phyloP scores from a whole-genome alignment of 83 land plant genomes.

The Diphasiastrum complanatum region DNA sequence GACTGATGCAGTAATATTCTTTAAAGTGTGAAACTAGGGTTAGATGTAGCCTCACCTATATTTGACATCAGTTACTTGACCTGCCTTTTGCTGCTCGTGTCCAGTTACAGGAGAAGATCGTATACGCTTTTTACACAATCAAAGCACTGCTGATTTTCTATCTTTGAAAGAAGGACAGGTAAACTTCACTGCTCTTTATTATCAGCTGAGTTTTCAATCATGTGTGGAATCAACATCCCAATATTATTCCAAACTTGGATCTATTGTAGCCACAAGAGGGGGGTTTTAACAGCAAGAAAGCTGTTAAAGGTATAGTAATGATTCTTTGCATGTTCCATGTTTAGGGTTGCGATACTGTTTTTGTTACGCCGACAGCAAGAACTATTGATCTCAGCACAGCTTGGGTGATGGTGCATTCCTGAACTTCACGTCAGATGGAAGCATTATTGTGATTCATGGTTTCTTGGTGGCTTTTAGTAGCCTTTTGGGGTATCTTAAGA shows the following conservation, averaged over 20 bases:
- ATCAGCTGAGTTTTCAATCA: no score
- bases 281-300: background rate
- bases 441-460: background rate
- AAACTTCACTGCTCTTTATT: no score
- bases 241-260: background rate
- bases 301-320: background rate
- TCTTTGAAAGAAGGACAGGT: slow-evolving; percentile 61
- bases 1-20: no score
- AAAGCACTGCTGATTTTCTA: slow-evolving; percentile 77
- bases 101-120: slow-evolving; percentile 83
- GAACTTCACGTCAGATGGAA: background rate
- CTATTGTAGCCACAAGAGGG: background rate
- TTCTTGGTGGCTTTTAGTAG: background rate
- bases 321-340: slow-evolving; percentile 2
- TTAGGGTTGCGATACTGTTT: slow-evolving; percentile 82
- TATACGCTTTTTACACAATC: slow-evolving; percentile 71
- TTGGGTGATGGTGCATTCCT: slow-evolving; percentile 60
- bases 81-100: no score
- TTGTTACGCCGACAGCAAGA: slow-evolving; percentile 74
- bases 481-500: background rate
- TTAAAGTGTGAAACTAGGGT: no score
- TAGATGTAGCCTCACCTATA: no score
- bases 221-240: background rate
- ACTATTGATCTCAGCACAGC: slow-evolving; percentile 71
- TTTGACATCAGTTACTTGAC: no score